These are phyloP conservation scores for Termitomyces sp. DNA, from an alignment of 768 basidiomycete species.

Conservation along the genomic window DNA sequence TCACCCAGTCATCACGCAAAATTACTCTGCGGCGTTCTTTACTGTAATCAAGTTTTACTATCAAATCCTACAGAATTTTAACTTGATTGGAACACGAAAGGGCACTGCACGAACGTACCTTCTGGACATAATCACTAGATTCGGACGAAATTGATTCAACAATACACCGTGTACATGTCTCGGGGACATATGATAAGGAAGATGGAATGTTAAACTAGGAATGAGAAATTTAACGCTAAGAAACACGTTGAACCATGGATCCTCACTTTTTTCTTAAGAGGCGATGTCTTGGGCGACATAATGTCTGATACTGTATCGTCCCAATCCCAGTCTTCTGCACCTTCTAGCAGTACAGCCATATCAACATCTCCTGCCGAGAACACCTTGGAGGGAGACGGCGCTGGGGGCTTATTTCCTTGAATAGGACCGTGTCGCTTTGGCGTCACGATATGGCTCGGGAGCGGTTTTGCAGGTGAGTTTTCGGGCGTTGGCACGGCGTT, in stretches of 20 bases:
- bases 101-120: conserved; percentile 28
- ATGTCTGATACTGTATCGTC: conserved; percentile 50
- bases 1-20: conserved; percentile 77
- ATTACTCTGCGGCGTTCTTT: conserved; percentile 45
- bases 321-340: conserved; percentile 71
- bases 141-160: conserved; percentile 41
- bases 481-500: conserved; percentile 35
- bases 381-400: conserved; percentile 18
- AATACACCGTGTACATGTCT: conserved; percentile 51
- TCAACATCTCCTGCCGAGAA: conserved; percentile 35
- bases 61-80: conserved; percentile 38
- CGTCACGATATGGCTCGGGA: conserved; percentile 5
- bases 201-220: conserved; percentile 7
- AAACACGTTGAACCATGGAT: neutral
- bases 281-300: conserved; percentile 47
- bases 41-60: conserved; percentile 38
- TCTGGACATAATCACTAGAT: conserved; percentile 29
- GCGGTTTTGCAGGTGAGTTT: conserved; percentile 22
- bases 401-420: conserved; percentile 3
- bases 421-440: conserved; percentile 15
- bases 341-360: conserved; percentile 50
- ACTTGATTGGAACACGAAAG: neutral
- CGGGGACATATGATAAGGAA: conserved; percentile 22
- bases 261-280: conserved; percentile 22
- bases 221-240: neutral